Evolutionary conservation across 257 asterid species (phyloP).

Genomic region (Solanum lycopersicoides): DNA sequence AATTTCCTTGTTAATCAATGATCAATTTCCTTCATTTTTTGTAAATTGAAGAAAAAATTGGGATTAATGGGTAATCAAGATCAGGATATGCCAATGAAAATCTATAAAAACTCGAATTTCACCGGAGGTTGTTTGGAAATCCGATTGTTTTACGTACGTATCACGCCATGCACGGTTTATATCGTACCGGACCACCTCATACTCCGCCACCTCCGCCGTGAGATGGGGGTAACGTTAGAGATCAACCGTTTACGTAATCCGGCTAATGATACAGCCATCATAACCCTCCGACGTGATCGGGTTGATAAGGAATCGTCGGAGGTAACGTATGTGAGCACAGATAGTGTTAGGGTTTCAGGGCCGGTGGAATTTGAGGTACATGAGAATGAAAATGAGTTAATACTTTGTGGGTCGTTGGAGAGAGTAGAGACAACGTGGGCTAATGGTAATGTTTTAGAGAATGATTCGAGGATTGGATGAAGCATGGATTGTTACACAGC

Average conservation of each 20-base stretch:
- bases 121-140: constrained; percentile 61
- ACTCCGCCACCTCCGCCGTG: constrained; percentile 57
- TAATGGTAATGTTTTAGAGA: constrained; percentile 28
- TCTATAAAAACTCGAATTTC: constrained; percentile 36
- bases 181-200: constrained; percentile 43
- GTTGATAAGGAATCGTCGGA: constrained; percentile 56
- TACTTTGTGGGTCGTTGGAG: constrained; percentile 71
- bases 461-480: constrained; percentile 59
- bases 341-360: constrained; percentile 60
- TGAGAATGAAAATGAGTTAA: constrained; percentile 47
- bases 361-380: constrained; percentile 72
- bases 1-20: background rate
- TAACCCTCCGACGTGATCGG: constrained; percentile 61
- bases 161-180: constrained; percentile 47
- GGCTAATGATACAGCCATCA: constrained; percentile 40
- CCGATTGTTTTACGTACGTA: constrained; percentile 56
- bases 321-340: constrained; percentile 83
- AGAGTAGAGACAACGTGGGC: constrained; percentile 49
- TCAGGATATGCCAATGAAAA: constrained; percentile 36
- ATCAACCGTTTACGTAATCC: constrained; percentile 52
- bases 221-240: constrained; percentile 42
- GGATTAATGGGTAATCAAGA: constrained; percentile 36
- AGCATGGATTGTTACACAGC: constrained; percentile 64
- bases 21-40: background rate
- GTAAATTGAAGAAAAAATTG: background rate